Conservation (phyloP, 768 basidiomycete genomes). For the Trametes sanguinea region DNA sequence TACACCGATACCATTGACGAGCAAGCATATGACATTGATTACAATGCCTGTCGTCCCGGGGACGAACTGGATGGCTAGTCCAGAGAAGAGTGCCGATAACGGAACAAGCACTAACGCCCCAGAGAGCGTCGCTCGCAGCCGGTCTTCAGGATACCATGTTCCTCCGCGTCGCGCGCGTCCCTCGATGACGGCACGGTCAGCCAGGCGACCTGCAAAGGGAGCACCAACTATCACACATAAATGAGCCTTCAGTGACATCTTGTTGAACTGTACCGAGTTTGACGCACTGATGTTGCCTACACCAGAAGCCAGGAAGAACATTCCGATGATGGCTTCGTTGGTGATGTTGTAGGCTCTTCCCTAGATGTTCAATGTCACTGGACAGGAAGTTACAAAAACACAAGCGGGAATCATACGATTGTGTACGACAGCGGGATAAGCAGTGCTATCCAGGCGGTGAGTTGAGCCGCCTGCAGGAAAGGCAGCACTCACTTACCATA, state of each 20-base stretch:
- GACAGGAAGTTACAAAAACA: background rate
- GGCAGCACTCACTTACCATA: constrained; percentile 2
- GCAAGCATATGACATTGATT: constrained; percentile 57
- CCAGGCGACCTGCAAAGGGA: constrained; percentile 58
- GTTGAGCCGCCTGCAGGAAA: background rate
- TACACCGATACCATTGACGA: constrained; percentile 66
- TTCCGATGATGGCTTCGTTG: constrained; percentile 58
- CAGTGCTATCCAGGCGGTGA: constrained; percentile 31
- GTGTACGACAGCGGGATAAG: constrained; percentile 67
- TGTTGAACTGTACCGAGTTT: too few relatives aligned
- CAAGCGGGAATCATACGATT: constrained; percentile 44
- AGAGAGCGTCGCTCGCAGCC: constrained; percentile 53
- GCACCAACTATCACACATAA: constrained; percentile 50
- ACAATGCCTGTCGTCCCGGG: constrained; percentile 50
- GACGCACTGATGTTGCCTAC: constrained; percentile 58
- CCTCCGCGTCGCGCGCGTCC: constrained; percentile 54
- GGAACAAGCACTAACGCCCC: constrained; percentile 54
- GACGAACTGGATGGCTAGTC: constrained; percentile 53
- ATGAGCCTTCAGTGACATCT: too few relatives aligned
- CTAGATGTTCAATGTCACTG: constrained; percentile 36
- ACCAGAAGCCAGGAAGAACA: constrained; percentile 59
- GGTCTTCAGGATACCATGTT: constrained; percentile 68
- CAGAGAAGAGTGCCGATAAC: constrained; percentile 48
- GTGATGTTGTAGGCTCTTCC: constrained; percentile 59
- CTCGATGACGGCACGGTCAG: constrained; percentile 52